Base-by-base conservation (phyloP, 1,139 yeast species). In the Suhomyces choctaworum region DNA sequence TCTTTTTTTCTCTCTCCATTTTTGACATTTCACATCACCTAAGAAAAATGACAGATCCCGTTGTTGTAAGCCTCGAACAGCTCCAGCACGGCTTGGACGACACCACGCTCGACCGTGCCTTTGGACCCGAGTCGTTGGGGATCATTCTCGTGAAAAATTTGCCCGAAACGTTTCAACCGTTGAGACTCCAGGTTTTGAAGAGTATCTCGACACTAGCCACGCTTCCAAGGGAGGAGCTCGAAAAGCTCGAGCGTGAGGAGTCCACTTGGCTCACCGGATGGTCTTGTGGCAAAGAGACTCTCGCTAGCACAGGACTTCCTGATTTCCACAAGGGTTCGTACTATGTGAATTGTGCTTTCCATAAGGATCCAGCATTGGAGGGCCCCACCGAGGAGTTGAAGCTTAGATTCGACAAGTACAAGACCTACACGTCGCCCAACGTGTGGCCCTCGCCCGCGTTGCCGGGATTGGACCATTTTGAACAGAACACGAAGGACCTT, bases 261-360 rank as follows among this genome's bases (percentile, higher is more conserved):
- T 50, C 66, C 4, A 49, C 50, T 41, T 80, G 80, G 76, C 56
- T 78, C 5, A 71, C 76, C 1, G 86, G 85, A 0, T 80, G 85
- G 85, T 78, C 84, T n/a, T 57, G 78, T 30, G 85, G 85, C 1
- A 73, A 71, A 38, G 85, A 80, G 46, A 67, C 57, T 29, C 62
- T 80, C 24, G 57, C 58, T 6, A 32, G 43, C 5, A 48, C 58
- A 3, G 72, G 67, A 1, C 51, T 56, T 27, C 78, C 78, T 0
- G 85, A 80, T 48, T 56, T 48, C 30, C 60, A 68, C 36, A 80
- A 80, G 47, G 86, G 85, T 3, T 77, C 83, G 1, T 80, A 59
- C 49, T 80, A 80, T 47, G 69, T 76, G 35, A 80, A 80, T 48
- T 78, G 84, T 57, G 73, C 80, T 1, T 78, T 78, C 47, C 76